Evolutionary conservation across 805 yeast genomes (phyloP).

Genomic region (Gaillardinia entomophila): DNA sequence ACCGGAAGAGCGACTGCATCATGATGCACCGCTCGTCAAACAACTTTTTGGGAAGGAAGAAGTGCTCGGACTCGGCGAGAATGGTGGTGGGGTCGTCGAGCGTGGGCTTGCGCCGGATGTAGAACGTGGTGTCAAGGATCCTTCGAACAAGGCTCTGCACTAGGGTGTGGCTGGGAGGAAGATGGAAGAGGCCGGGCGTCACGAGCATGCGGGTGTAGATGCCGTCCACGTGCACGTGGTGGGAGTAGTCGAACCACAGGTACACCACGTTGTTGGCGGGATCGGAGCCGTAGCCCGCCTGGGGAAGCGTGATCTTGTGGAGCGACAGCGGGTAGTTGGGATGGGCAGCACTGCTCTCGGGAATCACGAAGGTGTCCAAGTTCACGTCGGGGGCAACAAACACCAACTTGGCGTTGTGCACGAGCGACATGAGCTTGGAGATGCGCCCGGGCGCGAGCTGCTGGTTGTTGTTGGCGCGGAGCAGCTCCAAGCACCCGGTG

Average conservation of each 20-base stretch:
- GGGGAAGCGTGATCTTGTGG: background rate
- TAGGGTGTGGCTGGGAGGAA: conserved; percentile 18
- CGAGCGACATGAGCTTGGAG: conserved; percentile 6
- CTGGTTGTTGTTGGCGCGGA: conserved; percentile 10
- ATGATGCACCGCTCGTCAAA: conserved; percentile 29
- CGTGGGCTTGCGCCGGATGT: conserved; percentile 13
- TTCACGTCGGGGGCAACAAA: conserved; percentile 20
- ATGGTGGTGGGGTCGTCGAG: conserved; percentile 7
- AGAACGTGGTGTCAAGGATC: conserved; percentile 16
- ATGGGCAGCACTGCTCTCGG: conserved; percentile 20
- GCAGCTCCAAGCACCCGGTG: conserved; percentile 15
- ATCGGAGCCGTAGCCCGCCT: background rate
- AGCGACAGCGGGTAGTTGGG: conserved; percentile 16
- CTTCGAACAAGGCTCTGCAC: conserved; percentile 16
- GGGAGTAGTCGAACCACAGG: conserved; percentile 21
- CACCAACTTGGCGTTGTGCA: conserved; percentile 12
- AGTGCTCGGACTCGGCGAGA: conserved; percentile 19
- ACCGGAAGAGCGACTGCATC: conserved; percentile 24
- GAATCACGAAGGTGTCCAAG: conserved; percentile 16
- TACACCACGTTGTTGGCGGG: conserved; percentile 1
- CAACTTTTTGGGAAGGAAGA: conserved; percentile 14
- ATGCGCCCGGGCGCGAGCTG: conserved; percentile 14
- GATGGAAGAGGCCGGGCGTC: conserved; percentile 13
- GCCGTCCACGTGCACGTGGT: conserved; percentile 14
- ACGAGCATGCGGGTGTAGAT: conserved; percentile 18